phyloP scores from a whole-genome alignment of 495 filamentous ascomycete genomes.

The Aspergillus leporis region DNA sequence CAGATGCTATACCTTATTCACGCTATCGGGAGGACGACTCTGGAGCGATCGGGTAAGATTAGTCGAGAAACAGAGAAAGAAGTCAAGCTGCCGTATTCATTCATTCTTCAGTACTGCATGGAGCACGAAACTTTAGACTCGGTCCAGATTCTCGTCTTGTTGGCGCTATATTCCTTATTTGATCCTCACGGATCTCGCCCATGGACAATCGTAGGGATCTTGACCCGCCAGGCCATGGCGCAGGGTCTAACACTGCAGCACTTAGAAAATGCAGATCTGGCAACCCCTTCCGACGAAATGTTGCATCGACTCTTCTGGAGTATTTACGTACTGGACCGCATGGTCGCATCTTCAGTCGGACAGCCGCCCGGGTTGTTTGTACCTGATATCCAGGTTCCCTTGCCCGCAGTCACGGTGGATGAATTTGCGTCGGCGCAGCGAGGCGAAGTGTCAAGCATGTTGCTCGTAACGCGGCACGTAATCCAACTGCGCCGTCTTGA shows the following conservation, averaged over 20 bases:
- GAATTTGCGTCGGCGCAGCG: conserved; percentile 10
- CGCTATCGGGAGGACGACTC: conserved; percentile 3
- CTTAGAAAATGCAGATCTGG: background rate
- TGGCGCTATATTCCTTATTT: conserved; percentile 6
- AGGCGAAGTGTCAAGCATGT: conserved; percentile 1
- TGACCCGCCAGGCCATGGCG: conserved; percentile 5
- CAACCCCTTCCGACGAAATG: background rate
- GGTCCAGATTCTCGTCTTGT: conserved; percentile 1
- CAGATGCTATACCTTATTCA: conserved; percentile 3
- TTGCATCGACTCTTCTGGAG: conserved; percentile 6
- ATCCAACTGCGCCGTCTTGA: conserved; percentile 8
- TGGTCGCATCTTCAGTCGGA: conserved; percentile 8
- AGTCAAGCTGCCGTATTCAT: background rate
- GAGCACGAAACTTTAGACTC: conserved; percentile 1
- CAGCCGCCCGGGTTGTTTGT: conserved; percentile 1
- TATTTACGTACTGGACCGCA: conserved; percentile 4
- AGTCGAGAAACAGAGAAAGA: background rate
- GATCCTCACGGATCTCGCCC: background rate
- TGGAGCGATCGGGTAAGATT: conserved; percentile 4
- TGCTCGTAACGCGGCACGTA: conserved; percentile 7
- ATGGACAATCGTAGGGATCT: conserved; percentile 7
- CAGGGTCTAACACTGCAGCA: conserved; percentile 3
- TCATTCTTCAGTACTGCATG: conserved; percentile 4
- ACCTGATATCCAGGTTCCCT: background rate
- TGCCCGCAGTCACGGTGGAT: conserved; percentile 1